Percentiles rank a stretch among this genome's conserved stretches.
Evolutionary conservation across 108 stramenopile genomes (phyloP).

Genomic region (Cyclostephanos invisitatus): DNA sequence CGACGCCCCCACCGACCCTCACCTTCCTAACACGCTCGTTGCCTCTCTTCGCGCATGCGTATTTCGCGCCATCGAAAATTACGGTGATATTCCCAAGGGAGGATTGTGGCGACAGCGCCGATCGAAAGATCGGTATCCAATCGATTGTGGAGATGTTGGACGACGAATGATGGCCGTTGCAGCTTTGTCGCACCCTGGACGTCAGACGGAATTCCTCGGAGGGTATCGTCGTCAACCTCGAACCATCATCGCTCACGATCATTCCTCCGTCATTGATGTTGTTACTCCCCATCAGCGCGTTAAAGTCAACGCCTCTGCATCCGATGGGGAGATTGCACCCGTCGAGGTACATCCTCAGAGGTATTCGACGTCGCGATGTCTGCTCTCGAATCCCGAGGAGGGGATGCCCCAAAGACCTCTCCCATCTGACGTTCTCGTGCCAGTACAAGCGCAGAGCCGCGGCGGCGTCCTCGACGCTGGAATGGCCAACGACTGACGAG

Average conservation of each 20-base stretch:
- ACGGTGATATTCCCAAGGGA: slow-evolving; percentile 22
- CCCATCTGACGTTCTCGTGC: slow-evolving; percentile 40
- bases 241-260: neutral
- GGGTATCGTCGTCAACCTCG: slow-evolving; percentile 4
- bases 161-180: neutral
- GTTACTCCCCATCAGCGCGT: slow-evolving; percentile 10
- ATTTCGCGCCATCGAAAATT: slow-evolving; percentile 55
- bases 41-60: slow-evolving; percentile 17
- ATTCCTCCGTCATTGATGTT: neutral
- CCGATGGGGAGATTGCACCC: slow-evolving; percentile 53
- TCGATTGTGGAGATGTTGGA: slow-evolving; percentile 25
- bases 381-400: neutral
- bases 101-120: slow-evolving; percentile 26
- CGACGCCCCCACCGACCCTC: neutral
- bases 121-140: slow-evolving; percentile 45
- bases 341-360: slow-evolving; percentile 43
- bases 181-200: slow-evolving; percentile 21
- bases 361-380: slow-evolving; percentile 16
- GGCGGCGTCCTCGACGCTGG: slow-evolving; percentile 55
- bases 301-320: slow-evolving; percentile 40
- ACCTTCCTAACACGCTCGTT: neutral
- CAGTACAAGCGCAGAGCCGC: slow-evolving; percentile 55
- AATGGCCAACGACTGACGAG: slow-evolving; percentile 42
- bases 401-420: slow-evolving; percentile 42
- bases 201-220: slow-evolving; percentile 31